Evolutionary conservation across 2,329 filamentous ascomycete species (phyloP), one percentile per base, ranked within the genome.

Genomic region (Cytospora leucostoma): DNA sequence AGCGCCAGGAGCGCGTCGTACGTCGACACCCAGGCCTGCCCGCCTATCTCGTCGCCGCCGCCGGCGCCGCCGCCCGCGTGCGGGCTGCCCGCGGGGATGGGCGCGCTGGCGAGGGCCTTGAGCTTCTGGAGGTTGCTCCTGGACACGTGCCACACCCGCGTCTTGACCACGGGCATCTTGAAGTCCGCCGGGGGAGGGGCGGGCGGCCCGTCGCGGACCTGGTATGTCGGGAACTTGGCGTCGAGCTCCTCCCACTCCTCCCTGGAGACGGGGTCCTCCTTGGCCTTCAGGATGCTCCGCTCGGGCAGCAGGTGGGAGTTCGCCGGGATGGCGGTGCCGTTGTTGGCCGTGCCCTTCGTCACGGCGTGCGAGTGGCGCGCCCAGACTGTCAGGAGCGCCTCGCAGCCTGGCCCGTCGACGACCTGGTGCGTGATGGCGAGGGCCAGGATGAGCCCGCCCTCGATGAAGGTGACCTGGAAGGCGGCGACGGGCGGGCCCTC

Each of bases 381-480:
- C 71, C 70, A 72, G 33, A 66, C 67, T 2, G 67, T 67, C 19
- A 73, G 47, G 61, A 74, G 68, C 8, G 66, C 68, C 56, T 73
- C 69, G 51, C 67, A 71, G 17, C 72, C 70, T 34, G 69, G 67
- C 15, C 68, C 70, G 32, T 73, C 66, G 10, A 60, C 67, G 53
- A 65, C 62, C 33, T 61, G 61, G 57, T 74, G 72, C 52, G 71
- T 69, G 17, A 72, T 59, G 17, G 71, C 71, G 17, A 68, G 33
- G 12, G 57, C 71, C 11, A 74, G 49, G 40, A 74, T 66, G 15
- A 73, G 44, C n/a, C 72, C 72, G 35, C 70, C 70, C 7, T 51
- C 59, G 57, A 74, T 70, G 53, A 73, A 72, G 61, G 66, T 74
- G 57, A 69, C 37, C 59, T 74, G 71, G 13, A 69, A 67, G 10